Evolutionary conservation across 2,329 filamentous ascomycete species (phyloP).

Genomic region (Albifimbria verrucaria): DNA sequence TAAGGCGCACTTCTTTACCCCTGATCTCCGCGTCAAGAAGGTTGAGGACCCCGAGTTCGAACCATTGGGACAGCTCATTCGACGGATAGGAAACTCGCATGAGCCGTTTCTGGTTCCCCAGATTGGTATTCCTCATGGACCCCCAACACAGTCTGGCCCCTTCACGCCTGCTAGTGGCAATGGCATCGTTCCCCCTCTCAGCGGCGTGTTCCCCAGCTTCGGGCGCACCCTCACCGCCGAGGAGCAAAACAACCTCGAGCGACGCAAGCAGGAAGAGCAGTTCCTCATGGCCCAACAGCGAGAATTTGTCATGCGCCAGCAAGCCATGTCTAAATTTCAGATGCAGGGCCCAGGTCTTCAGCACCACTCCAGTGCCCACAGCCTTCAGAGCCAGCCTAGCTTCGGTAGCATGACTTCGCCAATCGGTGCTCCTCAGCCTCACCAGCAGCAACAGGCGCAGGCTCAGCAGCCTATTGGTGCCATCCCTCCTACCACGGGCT

Average conservation of each 20-base stretch:
- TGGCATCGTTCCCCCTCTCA: constrained; percentile 80
- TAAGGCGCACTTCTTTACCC: constrained; percentile 95
- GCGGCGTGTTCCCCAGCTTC: constrained; percentile 91
- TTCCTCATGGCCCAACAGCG: constrained; percentile 95
- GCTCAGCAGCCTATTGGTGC: constrained; percentile 51
- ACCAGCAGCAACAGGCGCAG: constrained; percentile 28
- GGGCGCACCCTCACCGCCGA: constrained; percentile 94
- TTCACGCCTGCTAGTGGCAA: constrained; percentile 50
- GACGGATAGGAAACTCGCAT: constrained; percentile 93
- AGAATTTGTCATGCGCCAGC: constrained; percentile 85
- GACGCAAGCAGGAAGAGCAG: constrained; percentile 96
- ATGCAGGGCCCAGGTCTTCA: constrained; percentile 61
- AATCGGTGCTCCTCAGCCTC: constrained; percentile 49
- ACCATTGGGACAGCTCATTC: constrained; percentile 88
- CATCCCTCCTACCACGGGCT: constrained; percentile 60
- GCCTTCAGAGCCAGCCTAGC: constrained; percentile 93
- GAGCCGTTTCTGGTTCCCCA: constrained; percentile 97
- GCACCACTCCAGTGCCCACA: constrained; percentile 93
- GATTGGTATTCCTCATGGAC: constrained; percentile 89
- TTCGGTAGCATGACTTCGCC: constrained; percentile 94
- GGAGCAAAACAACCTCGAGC: constrained; percentile 95
- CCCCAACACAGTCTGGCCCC: constrained; percentile 51
- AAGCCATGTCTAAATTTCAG: constrained; percentile 71
- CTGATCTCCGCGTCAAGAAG: constrained; percentile 92
- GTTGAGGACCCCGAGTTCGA: constrained; percentile 93